phyloP scores from a whole-genome alignment of 1,139 yeast species.

The Candida smagusa region DNA sequence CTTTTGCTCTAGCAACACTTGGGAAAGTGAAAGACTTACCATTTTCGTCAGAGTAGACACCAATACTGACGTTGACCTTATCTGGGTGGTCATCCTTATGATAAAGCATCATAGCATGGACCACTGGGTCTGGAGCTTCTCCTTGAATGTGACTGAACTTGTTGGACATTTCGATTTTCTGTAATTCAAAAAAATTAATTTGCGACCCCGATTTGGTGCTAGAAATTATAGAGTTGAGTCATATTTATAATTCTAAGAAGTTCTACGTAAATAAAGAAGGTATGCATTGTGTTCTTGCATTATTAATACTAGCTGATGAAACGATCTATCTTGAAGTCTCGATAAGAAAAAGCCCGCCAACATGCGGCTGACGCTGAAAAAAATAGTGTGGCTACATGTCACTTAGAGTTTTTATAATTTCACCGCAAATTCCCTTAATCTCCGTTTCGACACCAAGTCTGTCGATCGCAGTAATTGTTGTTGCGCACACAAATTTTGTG shows the following conservation, averaged over 20 bases:
- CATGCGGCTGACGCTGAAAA: not conserved
- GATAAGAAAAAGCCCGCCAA: not conserved
- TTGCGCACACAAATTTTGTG: constrained; percentile 32
- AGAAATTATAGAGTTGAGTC: no score
- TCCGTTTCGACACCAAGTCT: constrained; percentile 1
- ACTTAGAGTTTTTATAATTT: not conserved
- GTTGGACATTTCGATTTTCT: constrained; percentile 9
- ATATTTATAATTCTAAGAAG: no score
- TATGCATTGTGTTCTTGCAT: no score
- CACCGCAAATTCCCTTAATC: not conserved
- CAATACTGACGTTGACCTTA: constrained; percentile 42
- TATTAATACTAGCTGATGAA: no score
- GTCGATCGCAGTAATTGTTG: constrained; percentile 15
- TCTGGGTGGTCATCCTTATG: constrained; percentile 25
- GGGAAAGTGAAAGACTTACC: constrained; percentile 40
- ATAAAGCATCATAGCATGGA: constrained; percentile 27
- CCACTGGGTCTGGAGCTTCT: constrained; percentile 37
- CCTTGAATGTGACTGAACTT: constrained; percentile 24
- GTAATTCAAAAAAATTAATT: no score
- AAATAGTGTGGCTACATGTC: not conserved
- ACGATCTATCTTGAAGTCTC: not conserved
- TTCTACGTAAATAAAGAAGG: no score
- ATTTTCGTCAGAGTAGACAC: constrained; percentile 40
- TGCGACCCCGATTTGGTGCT: no score
- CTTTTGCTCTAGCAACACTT: constrained; percentile 35